Evolutionary conservation across 148 eudicot species (phyloP), one percentile per base, ranked within the genome.

Genomic region (Polygonum maritimum): DNA sequence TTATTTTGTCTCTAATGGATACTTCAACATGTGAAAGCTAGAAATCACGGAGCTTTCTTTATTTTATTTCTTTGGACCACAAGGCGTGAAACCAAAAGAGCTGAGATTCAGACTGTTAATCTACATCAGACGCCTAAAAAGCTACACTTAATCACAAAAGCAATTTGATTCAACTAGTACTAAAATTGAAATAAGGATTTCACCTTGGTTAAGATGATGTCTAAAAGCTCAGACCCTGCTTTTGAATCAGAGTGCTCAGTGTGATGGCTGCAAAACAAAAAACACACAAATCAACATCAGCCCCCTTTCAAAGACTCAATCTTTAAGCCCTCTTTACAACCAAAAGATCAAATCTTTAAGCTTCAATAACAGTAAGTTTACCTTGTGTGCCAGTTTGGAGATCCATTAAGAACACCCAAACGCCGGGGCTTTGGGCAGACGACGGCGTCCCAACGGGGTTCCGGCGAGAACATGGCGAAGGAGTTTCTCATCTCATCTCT

Each of bases 341-440:
- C 60, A 54, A 54, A 54, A 54, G 60, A 54, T 4, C 9, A 54
- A 19, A 54, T 54, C 60, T 54, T 54, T 54, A 44, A 44, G 7
- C 7, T 4, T 4, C 0, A 39, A 39, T 39, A 39, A 39, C 41
- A 7, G 41, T 39, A 39, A 4, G 7, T 39, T 39, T 44, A 94
- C 98, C 92, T 85, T 49, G 86, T 54, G 69, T 89, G 90, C 91
- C 89, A 86, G 48, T 86, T 77, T 21, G 84, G 79, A 63, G 93
- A 80, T 44, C 47, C 47, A 44, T 44, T 44, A 39, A 81, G 71
- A 62, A 79, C 75, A 31, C 91, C 86, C 9, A 92, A 83, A 16
- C 99, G 96, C 45, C 98, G 89, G 7, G 99, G 98, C 78, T 91
- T 91, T 0, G 98, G 99, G 69, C 97, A 95, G 69, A 95, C 94